Conservation (phyloP, 768 basidiomycete genomes). For the Leccinum fibrillosum region DNA sequence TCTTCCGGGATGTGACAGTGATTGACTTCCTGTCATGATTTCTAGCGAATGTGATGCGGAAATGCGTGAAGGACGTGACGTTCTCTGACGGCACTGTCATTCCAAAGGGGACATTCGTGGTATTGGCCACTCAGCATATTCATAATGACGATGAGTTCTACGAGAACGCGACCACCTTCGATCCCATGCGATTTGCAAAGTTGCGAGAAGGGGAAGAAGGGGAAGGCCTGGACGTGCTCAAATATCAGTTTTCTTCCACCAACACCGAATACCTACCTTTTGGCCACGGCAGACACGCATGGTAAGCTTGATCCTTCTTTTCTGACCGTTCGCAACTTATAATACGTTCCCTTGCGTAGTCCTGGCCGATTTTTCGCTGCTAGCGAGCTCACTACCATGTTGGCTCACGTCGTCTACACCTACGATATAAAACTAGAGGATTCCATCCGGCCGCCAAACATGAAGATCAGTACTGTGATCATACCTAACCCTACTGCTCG, state of each 20-base stretch:
- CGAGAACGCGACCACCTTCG: conserved; percentile 25
- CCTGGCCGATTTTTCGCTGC: background rate
- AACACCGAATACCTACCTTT: background rate
- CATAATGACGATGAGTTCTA: conserved; percentile 28
- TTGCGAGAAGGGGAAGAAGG: background rate
- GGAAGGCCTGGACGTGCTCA: background rate
- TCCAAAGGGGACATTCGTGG: conserved; percentile 31
- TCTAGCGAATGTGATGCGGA: conserved; percentile 9
- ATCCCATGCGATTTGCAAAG: background rate
- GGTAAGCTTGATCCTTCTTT: background rate
- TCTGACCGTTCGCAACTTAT: background rate
- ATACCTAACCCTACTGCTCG: background rate
- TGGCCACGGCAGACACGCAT: background rate
- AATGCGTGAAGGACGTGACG: conserved; percentile 10
- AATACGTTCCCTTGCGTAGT: background rate
- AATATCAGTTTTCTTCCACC: background rate
- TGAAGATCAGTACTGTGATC: background rate
- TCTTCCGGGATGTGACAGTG: background rate
- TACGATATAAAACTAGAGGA: background rate
- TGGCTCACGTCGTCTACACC: background rate
- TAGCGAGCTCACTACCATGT: background rate
- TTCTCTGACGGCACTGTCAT: conserved; percentile 38
- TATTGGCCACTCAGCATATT: conserved; percentile 20
- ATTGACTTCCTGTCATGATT: background rate
- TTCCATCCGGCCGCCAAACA: background rate